phyloP scores from a whole-genome alignment of 208 protist species.

The Crithidia expoeki region DNA sequence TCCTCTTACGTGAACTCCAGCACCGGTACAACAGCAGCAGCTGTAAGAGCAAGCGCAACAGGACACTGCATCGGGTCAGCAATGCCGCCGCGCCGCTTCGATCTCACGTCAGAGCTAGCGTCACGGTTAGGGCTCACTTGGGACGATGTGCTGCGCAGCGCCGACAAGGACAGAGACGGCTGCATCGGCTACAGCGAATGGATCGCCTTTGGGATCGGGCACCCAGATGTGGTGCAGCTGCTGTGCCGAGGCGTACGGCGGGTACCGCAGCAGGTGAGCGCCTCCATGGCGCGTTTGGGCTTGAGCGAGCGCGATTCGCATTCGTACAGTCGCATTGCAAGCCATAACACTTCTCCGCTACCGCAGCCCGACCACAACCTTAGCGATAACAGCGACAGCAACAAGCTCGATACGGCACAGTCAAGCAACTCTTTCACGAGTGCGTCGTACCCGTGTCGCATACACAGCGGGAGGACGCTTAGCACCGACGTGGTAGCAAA shows the following conservation, averaged over 20 bases:
- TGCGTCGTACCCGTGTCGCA: constrained; percentile 10
- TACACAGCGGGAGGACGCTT: not conserved
- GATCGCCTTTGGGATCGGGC: constrained; percentile 45
- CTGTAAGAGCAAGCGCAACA: not conserved
- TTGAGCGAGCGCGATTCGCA: not conserved
- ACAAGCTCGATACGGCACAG: not conserved
- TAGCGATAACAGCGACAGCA: not conserved
- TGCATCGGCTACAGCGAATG: constrained; percentile 61
- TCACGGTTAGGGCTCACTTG: constrained; percentile 16
- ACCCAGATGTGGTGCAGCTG: constrained; percentile 46
- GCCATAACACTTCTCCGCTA: not conserved
- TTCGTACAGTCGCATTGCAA: not conserved
- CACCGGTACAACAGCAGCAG: constrained; percentile 1
- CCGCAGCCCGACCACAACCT: not conserved
- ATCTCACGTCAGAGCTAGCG: constrained; percentile 16
- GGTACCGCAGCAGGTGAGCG: constrained; percentile 12
- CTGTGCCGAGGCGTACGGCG: constrained; percentile 33
- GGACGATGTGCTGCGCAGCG: constrained; percentile 45
- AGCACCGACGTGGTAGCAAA: not conserved
- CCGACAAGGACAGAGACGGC: constrained; percentile 56
- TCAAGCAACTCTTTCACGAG: not conserved
- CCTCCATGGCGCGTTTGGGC: constrained; percentile 1
- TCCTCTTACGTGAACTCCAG: constrained; percentile 16
- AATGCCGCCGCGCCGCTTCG: not conserved
- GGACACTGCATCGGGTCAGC: constrained; percentile 12